A percentile compares a stretch with the other conserved stretches of the same genome.
Evolutionary conservation across 1,284 basidiomycete species (phyloP).

Genomic region (Boletus mariae): DNA sequence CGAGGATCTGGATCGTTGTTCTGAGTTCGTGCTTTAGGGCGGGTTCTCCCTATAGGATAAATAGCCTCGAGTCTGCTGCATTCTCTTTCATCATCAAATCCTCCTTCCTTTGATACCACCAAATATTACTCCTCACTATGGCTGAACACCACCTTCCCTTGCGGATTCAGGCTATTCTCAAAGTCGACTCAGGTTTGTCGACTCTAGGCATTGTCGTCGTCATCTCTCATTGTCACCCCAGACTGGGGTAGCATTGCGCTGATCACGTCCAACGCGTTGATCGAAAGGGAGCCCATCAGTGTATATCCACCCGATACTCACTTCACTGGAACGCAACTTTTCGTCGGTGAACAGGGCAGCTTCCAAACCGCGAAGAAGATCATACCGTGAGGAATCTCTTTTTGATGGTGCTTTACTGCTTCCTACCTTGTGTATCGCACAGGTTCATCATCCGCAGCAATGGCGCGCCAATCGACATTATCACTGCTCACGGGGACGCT

Average conservation of each 20-base stretch:
- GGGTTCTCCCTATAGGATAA: background rate
- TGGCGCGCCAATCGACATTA: background rate
- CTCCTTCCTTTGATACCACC: background rate
- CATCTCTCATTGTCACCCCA: background rate
- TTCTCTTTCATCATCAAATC: background rate
- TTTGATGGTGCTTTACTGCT: no score
- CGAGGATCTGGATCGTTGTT: background rate
- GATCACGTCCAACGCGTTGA: background rate
- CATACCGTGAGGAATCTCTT: background rate
- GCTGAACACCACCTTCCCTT: no score
- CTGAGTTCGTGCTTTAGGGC: background rate
- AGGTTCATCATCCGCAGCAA: background rate
- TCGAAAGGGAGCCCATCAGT: background rate
- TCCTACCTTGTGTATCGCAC: background rate
- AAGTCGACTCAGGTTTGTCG: background rate
- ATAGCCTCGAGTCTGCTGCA: background rate
- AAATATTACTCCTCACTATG: background rate
- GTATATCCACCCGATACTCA: background rate
- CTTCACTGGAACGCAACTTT: background rate
- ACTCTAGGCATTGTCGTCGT: background rate
- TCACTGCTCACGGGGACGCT: background rate
- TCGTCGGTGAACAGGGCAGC: background rate
- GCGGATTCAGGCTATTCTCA: background rate
- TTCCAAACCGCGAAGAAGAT: background rate
- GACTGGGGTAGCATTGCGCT: background rate